Conservation (phyloP, 2,329 filamentous ascomycete genomes). For the Nigrospora osmanthi region DNA sequence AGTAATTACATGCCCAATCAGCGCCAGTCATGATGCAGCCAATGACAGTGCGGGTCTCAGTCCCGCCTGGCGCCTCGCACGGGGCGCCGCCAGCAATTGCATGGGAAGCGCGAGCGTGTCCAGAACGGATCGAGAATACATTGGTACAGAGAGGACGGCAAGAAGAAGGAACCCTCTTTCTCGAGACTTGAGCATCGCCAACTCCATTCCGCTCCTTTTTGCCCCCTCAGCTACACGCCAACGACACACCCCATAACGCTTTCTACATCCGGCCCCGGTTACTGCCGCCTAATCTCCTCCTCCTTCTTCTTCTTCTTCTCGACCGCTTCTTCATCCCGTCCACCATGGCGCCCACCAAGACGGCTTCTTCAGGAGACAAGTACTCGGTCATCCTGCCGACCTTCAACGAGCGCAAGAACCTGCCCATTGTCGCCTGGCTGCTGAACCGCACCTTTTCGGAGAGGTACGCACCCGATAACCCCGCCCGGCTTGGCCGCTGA, state of each 20-base stretch:
- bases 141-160: too few relatives aligned
- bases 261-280: too few relatives aligned
- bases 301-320: neutral
- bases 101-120: conserved; percentile 3
- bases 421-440: conserved; percentile 92
- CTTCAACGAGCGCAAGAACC: conserved; percentile 96
- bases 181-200: conserved; percentile 6
- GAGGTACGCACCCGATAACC: conserved; percentile 48
- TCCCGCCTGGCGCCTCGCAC: too few relatives aligned
- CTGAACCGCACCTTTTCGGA: conserved; percentile 87
- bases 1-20: too few relatives aligned
- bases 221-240: neutral
- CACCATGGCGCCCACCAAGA: conserved; percentile 40
- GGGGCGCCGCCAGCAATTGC: too few relatives aligned
- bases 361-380: conserved; percentile 50
- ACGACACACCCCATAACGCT: neutral
- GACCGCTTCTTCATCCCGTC: neutral
- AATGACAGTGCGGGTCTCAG: too few relatives aligned
- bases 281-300: neutral
- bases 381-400: conserved; percentile 97
- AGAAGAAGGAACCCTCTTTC: too few relatives aligned
- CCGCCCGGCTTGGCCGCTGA: too few relatives aligned
- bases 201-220: conserved; percentile 20
- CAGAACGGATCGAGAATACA: conserved; percentile 1
- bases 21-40: too few relatives aligned